A percentile compares a stretch with the other conserved stretches of the same genome.
phyloP scores from a whole-genome alignment of 2,329 filamentous ascomycete species.

The Colletotrichum cuscutae region DNA sequence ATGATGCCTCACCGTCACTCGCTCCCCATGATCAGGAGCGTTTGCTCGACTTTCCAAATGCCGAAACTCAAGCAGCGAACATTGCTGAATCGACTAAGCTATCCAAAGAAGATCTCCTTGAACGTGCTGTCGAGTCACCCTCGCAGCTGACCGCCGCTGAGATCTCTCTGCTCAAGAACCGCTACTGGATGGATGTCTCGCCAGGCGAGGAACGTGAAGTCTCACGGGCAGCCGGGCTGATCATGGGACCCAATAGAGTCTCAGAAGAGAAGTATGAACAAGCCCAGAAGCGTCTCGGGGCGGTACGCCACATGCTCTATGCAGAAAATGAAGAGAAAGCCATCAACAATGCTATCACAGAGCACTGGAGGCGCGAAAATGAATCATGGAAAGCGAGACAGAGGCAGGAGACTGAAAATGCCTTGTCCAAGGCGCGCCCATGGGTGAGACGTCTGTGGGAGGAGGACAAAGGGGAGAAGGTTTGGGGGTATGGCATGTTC shows the following conservation, averaged over 20 bases:
- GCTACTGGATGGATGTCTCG: conserved; percentile 2
- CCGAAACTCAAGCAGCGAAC: neutral
- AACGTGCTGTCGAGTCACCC: neutral
- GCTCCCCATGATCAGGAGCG: neutral
- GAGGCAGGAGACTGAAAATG: neutral
- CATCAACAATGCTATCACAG: neutral
- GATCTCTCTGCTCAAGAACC: neutral
- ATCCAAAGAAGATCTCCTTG: neutral
- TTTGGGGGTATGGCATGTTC: conserved; percentile 5
- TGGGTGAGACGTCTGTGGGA: conserved; percentile 8
- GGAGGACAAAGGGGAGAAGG: conserved; percentile 1
- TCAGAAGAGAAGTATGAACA: neutral
- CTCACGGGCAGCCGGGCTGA: neutral
- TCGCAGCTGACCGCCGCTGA: neutral
- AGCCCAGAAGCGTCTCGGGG: neutral
- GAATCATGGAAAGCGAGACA: neutral
- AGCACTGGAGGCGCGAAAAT: neutral
- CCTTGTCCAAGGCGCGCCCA: neutral
- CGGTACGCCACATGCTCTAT: neutral
- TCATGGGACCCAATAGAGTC: neutral
- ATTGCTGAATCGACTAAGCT: neutral
- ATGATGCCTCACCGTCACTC: neutral
- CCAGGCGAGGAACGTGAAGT: neutral
- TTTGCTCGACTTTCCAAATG: conserved; percentile 5
- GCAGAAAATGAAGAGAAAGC: conserved; percentile 5